These are phyloP conservation scores for Candida ovalis DNA, from an alignment of 805 yeast genomes.

Conservation along the genomic window DNA sequence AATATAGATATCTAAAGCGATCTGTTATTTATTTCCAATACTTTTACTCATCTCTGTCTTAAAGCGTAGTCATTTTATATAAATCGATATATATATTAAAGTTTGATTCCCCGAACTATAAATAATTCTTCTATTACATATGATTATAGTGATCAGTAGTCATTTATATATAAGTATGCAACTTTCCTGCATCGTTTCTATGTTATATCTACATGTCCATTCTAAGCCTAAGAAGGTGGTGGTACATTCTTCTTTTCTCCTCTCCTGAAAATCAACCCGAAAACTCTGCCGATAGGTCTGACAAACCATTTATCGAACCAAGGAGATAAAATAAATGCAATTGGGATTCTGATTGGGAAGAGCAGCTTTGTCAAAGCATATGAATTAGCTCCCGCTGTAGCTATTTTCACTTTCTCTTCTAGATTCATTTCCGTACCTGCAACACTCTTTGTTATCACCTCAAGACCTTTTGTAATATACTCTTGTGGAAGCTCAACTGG, in stretches of 20 bases:
- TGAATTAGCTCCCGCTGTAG: slow-evolving; percentile 35
- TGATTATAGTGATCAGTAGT: too few relatives aligned
- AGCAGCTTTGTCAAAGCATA: slow-evolving; percentile 32
- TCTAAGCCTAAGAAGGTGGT: neutral
- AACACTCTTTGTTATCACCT: slow-evolving; percentile 39
- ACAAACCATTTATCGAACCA: slow-evolving; percentile 32
- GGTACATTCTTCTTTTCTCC: slow-evolving; percentile 6
- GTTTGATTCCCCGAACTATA: too few relatives aligned
- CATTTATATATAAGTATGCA: too few relatives aligned
- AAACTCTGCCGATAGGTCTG: slow-evolving; percentile 26
- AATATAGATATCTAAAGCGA: too few relatives aligned
- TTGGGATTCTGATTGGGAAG: slow-evolving; percentile 29
- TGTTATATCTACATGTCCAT: too few relatives aligned
- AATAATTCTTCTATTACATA: too few relatives aligned
- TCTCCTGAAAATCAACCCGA: slow-evolving; percentile 16
- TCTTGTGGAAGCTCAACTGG: slow-evolving; percentile 49
- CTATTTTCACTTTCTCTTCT: slow-evolving; percentile 26
- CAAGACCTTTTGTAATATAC: slow-evolving; percentile 44
- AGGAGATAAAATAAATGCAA: slow-evolving; percentile 31
- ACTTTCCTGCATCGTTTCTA: too few relatives aligned
- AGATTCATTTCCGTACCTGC: slow-evolving; percentile 22
- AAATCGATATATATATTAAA: too few relatives aligned
- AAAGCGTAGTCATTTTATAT: too few relatives aligned
- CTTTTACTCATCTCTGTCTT: too few relatives aligned
- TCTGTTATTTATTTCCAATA: too few relatives aligned